A percentile compares a stretch with the other conserved stretches of the same genome.
These are phyloP conservation scores for Peronospora belbahrii DNA, from an alignment of 352 stramenopile genomes.

Conservation along the genomic window DNA sequence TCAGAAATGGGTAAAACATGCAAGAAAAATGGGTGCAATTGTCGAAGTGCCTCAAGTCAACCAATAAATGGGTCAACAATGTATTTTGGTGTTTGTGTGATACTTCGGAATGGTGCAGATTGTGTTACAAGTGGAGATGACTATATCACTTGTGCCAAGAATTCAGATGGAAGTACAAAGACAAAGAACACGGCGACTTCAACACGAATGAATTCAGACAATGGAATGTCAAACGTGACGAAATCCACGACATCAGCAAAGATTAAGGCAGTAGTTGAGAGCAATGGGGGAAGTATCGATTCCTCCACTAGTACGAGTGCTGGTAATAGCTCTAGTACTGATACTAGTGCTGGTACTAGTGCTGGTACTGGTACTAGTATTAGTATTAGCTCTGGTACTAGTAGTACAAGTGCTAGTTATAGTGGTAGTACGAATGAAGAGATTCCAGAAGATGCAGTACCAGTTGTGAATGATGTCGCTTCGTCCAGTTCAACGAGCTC, in stretches of 20 bases:
- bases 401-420: no score
- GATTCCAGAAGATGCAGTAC: not conserved
- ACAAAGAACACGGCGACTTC: no score
- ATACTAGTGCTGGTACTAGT: no score
- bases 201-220: no score
- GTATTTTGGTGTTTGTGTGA: slow-evolving; percentile 27
- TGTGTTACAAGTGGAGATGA: slow-evolving; percentile 22
- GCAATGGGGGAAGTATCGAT: slow-evolving; percentile 6
- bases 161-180: no score
- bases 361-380: no score
- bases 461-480: not conserved
- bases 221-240: no score
- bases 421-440: not conserved
- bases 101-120: slow-evolving; percentile 15
- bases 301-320: not conserved
- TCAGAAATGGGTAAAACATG: slow-evolving; percentile 27
- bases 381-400: no score
- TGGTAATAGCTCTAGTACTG: no score
- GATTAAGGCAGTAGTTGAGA: slow-evolving; percentile 7
- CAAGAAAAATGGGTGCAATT: slow-evolving; percentile 28
- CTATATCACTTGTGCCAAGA: slow-evolving; percentile 25
- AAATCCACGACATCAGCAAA: slow-evolving; percentile 5
- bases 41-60: slow-evolving; percentile 14
- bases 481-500: slow-evolving; percentile 17
- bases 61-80: slow-evolving; percentile 13